Percentiles rank a stretch among this genome's conserved stretches.
Evolutionary conservation across 2,329 filamentous ascomycete genomes (phyloP).

Genomic region (Penicillium sp.): DNA sequence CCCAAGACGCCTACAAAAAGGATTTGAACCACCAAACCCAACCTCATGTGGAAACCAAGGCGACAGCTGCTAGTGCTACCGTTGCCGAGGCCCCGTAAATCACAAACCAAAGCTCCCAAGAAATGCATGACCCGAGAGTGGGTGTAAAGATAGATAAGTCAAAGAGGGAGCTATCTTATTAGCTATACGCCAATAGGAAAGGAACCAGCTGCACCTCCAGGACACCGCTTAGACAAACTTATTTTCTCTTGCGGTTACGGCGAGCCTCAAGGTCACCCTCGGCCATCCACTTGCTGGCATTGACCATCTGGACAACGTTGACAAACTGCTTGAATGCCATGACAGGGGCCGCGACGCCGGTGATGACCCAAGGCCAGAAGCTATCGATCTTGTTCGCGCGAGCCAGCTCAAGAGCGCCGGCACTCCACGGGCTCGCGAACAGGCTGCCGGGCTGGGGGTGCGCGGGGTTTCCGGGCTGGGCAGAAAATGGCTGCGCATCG

Average conservation of each 20-base stretch:
- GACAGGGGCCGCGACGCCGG: slow-evolving; percentile 75
- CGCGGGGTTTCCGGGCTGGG: slow-evolving; percentile 66
- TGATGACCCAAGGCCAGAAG: slow-evolving; percentile 74
- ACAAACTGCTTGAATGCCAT: slow-evolving; percentile 92
- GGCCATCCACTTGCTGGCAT: slow-evolving; percentile 87
- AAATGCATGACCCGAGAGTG: slow-evolving; percentile 28
- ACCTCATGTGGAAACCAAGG: slow-evolving; percentile 9
- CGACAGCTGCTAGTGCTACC: slow-evolving; percentile 5
- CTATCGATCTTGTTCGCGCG: slow-evolving; percentile 91
- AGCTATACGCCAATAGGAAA: neutral
- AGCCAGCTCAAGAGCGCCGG: slow-evolving; percentile 86
- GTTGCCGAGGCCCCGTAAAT: slow-evolving; percentile 14
- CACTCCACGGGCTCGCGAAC: slow-evolving; percentile 87
- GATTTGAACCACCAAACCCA: slow-evolving; percentile 17
- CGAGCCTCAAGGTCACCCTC: slow-evolving; percentile 69
- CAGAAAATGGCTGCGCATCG: slow-evolving; percentile 53
- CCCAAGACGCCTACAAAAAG: slow-evolving; percentile 21
- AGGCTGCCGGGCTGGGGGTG: slow-evolving; percentile 68
- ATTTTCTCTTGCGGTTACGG: slow-evolving; percentile 54
- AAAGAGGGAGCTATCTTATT: slow-evolving; percentile 1
- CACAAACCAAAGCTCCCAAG: slow-evolving; percentile 32
- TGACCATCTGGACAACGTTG: slow-evolving; percentile 90
- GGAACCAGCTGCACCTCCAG: neutral
- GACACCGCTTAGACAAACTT: slow-evolving; percentile 8
- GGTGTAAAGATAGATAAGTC: slow-evolving; percentile 11